Conservation (phyloP, 768 basidiomycete genomes). For the Russula virescens region DNA sequence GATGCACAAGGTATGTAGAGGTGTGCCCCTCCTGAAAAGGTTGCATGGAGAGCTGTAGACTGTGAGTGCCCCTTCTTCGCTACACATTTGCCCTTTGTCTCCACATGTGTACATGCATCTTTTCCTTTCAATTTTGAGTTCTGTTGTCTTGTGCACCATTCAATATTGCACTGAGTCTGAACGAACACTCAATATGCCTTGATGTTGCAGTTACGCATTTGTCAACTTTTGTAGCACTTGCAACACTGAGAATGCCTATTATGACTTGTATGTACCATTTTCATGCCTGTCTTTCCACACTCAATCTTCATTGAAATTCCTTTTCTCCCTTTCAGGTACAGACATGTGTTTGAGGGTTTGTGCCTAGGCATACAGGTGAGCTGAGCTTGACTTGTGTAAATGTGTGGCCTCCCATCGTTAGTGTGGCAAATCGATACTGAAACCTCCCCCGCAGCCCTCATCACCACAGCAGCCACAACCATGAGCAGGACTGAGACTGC, state of each 20-base stretch:
- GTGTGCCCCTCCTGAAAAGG: slow-evolving; percentile 87
- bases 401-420: slow-evolving; percentile 55
- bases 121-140: slow-evolving; percentile 25
- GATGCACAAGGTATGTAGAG: slow-evolving; percentile 86
- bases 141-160: slow-evolving; percentile 26
- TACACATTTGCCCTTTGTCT: slow-evolving; percentile 23
- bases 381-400: neutral
- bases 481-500: slow-evolving; percentile 30
- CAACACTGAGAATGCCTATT: slow-evolving; percentile 79
- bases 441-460: slow-evolving; percentile 40
- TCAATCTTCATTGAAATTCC: neutral
- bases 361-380: slow-evolving; percentile 69
- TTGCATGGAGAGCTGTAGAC: slow-evolving; percentile 98
- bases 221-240: slow-evolving; percentile 75
- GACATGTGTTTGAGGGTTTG: slow-evolving; percentile 65
- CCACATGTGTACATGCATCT: slow-evolving; percentile 11
- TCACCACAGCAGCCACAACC: slow-evolving; percentile 33
- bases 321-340: slow-evolving; percentile 49
- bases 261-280: slow-evolving; percentile 55
- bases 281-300: neutral
- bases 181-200: slow-evolving; percentile 54
- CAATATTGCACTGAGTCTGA: slow-evolving; percentile 27
- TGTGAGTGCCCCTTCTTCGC: slow-evolving; percentile 35
- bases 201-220: slow-evolving; percentile 71
- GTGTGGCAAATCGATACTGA: slow-evolving; percentile 65